A percentile compares a stretch with the other conserved stretches of the same genome.
Evolutionary conservation across 2,329 filamentous ascomycete species (phyloP).

Genomic region (Penicillium fuscoglaucum): DNA sequence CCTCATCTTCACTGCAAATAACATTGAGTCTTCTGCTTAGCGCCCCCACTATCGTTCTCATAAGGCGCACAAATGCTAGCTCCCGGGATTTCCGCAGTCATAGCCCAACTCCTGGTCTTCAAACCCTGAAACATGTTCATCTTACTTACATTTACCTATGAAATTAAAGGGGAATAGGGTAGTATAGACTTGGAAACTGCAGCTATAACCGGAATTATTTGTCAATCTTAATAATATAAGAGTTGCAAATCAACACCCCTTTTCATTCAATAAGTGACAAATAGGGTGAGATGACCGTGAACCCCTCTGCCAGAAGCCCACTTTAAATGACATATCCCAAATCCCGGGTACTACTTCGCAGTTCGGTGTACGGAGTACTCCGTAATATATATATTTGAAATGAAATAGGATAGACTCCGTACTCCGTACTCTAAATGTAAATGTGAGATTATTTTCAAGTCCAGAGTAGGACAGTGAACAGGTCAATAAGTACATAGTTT

Average conservation of each 20-base stretch:
- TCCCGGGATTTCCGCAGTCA: not conserved
- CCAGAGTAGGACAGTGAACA: not conserved
- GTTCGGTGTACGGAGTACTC: not conserved
- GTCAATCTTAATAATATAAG: not conserved
- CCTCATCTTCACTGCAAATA: not conserved
- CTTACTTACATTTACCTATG: not conserved
- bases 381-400: not conserved
- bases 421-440: too few species aligned
- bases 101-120: not conserved
- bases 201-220: not conserved
- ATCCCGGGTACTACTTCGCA: not conserved
- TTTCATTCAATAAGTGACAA: not conserved
- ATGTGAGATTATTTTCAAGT: not conserved
- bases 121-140: not conserved
- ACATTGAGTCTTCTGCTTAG: not conserved
- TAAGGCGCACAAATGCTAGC: not conserved
- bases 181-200: not conserved
- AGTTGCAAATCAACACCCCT: not conserved
- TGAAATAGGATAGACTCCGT: not conserved
- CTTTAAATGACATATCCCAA: not conserved
- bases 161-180: not conserved
- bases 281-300: not conserved
- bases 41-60: not conserved
- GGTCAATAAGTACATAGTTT: not conserved
- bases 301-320: not conserved